These are phyloP conservation scores for Lumnitzera littorea DNA, from an alignment of 345 rosid genomes.

Conservation along the genomic window DNA sequence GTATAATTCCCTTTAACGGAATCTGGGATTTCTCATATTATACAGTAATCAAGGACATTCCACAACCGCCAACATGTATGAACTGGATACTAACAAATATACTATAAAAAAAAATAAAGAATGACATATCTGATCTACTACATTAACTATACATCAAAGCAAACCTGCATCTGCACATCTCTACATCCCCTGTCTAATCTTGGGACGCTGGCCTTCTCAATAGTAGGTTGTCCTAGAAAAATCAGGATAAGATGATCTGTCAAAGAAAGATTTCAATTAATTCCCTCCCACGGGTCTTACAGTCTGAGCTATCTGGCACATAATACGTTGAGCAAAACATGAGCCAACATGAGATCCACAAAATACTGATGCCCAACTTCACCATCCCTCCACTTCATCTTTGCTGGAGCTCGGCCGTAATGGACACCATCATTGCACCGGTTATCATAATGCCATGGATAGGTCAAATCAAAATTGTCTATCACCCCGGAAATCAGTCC, in stretches of 20 bases:
- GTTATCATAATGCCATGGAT: conserved; percentile 91
- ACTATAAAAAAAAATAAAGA: too few species aligned
- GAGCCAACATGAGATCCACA: conserved; percentile 90
- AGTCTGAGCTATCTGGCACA: conserved; percentile 19
- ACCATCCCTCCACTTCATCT: conserved; percentile 89
- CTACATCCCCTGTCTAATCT: too few species aligned
- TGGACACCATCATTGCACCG: conserved; percentile 91
- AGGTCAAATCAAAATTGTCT: conserved; percentile 86
- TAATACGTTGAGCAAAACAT: conserved; percentile 68
- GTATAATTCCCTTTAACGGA: too few species aligned
- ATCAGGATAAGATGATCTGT: conserved; percentile 29
- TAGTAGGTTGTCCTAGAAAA: too few species aligned
- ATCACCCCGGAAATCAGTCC: conserved; percentile 63
- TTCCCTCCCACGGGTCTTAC: neutral
- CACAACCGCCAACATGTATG: too few species aligned
- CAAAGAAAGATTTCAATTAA: neutral
- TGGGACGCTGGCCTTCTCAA: too few species aligned
- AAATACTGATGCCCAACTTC: conserved; percentile 94
- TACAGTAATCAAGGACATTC: too few species aligned
- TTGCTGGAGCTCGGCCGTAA: conserved; percentile 79
- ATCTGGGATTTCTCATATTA: too few species aligned
- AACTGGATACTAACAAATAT: too few species aligned
- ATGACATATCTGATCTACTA: too few species aligned
- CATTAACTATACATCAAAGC: too few species aligned
- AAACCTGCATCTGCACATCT: too few species aligned